A percentile compares a stretch with the other conserved stretches of the same genome.
These are phyloP conservation scores for Albifimbria verrucaria DNA, from an alignment of 2,329 filamentous ascomycete genomes.

Conservation along the genomic window DNA sequence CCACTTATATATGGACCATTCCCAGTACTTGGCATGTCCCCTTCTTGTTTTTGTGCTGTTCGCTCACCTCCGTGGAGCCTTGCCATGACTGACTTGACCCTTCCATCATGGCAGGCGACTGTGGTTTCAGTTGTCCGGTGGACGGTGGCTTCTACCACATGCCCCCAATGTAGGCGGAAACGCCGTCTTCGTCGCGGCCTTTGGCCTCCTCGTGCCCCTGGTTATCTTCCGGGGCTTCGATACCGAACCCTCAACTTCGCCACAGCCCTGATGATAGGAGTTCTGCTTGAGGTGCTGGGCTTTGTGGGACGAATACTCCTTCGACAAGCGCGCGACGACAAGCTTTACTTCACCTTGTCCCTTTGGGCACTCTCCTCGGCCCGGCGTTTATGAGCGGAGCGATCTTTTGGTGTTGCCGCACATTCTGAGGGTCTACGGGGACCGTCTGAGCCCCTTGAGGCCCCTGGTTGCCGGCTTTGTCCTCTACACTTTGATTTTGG, in stretches of 20 bases:
- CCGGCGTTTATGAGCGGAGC: slow-evolving; percentile 42
- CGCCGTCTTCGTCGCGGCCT: slow-evolving; percentile 35
- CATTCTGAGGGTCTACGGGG: slow-evolving; percentile 44
- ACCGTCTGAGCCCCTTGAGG: slow-evolving; percentile 32
- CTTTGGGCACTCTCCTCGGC: slow-evolving; percentile 45
- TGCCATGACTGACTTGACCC: slow-evolving; percentile 21
- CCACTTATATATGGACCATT: slow-evolving; percentile 3
- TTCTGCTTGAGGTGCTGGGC: slow-evolving; percentile 41
- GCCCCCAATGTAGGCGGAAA: slow-evolving; percentile 35
- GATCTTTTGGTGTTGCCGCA: slow-evolving; percentile 44
- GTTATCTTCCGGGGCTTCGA: slow-evolving; percentile 34
- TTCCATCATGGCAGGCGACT: slow-evolving; percentile 31
- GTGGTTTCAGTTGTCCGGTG: slow-evolving; percentile 32
- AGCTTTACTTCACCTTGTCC: slow-evolving; percentile 38
- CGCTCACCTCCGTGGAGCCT: slow-evolving; percentile 8
- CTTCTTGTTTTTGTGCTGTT: slow-evolving; percentile 5
- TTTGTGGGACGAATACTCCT: slow-evolving; percentile 45
- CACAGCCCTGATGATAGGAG: slow-evolving; percentile 33
- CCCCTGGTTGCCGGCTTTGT: slow-evolving; percentile 31
- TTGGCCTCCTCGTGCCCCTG: slow-evolving; percentile 35
- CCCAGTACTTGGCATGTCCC: slow-evolving; percentile 4
- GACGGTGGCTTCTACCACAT: slow-evolving; percentile 34
- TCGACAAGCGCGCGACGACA: slow-evolving; percentile 26
- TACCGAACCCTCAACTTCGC: slow-evolving; percentile 39
- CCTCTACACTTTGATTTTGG: slow-evolving; percentile 29